These are phyloP conservation scores for Globisporangium alternatum DNA, from an alignment of 352 stramenopile genomes.

Conservation along the genomic window DNA sequence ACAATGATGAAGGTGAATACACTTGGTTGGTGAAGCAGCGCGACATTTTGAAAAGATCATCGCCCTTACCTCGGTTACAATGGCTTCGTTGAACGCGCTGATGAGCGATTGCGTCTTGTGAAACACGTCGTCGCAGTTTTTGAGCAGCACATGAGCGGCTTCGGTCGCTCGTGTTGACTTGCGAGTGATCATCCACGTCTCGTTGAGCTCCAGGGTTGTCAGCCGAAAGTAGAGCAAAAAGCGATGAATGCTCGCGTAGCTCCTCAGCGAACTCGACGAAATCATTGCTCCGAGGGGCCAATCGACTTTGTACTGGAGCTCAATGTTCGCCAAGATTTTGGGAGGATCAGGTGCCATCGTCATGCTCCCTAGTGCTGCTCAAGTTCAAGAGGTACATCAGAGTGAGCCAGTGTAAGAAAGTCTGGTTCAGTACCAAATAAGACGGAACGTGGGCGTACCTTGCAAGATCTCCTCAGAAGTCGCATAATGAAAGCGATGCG, in stretches of 20 bases:
- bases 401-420: background rate
- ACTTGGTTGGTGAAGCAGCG: background rate
- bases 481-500: constrained; percentile 48
- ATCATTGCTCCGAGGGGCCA: constrained; percentile 54
- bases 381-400: background rate
- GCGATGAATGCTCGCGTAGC: constrained; percentile 41
- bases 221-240: constrained; percentile 45
- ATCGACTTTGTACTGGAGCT: constrained; percentile 41
- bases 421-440: background rate
- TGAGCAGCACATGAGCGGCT: constrained; percentile 19
- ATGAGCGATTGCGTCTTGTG: constrained; percentile 44
- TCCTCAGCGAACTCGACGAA: constrained; percentile 27
- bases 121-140: constrained; percentile 27
- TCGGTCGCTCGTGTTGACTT: constrained; percentile 19
- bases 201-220: constrained; percentile 40
- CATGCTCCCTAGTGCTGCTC: constrained; percentile 34
- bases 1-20: background rate
- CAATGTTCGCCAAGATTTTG: constrained; percentile 38
- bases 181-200: constrained; percentile 36
- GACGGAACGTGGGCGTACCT: constrained; percentile 24
- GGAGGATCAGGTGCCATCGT: constrained; percentile 29
- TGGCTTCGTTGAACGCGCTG: constrained; percentile 44
- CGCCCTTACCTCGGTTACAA: constrained; percentile 33
- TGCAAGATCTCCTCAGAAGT: constrained; percentile 31
- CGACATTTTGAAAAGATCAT: too few species aligned